phyloP scores from a whole-genome alignment of 345 rosid genomes.

The Cardamine resedifolia region DNA sequence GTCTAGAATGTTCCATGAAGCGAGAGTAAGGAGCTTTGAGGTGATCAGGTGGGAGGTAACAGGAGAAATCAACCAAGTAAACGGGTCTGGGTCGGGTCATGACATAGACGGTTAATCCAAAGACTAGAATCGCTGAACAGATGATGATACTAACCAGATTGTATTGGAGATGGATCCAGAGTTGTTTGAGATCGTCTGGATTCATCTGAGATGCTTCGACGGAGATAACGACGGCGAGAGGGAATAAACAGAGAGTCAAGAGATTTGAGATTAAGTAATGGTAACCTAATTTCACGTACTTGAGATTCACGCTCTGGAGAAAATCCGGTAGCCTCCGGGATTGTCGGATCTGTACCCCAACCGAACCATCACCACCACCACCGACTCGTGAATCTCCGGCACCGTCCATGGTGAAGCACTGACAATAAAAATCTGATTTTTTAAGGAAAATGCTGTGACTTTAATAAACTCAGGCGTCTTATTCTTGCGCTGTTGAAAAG shows the following conservation, averaged over 20 bases:
- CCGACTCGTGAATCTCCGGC: slow-evolving; percentile 24
- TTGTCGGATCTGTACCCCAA: slow-evolving; percentile 40
- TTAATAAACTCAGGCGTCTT: not conserved
- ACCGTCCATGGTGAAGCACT: slow-evolving; percentile 27
- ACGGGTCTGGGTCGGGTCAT: slow-evolving; percentile 48
- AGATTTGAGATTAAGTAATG: slow-evolving; percentile 46
- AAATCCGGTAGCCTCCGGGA: slow-evolving; percentile 42
- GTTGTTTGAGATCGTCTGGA: slow-evolving; percentile 40
- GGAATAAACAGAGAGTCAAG: slow-evolving; percentile 40
- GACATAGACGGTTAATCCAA: slow-evolving; percentile 43
- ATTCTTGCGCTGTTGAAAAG: slow-evolving; percentile 2
- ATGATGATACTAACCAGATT: slow-evolving; percentile 44
- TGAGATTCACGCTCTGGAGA: slow-evolving; percentile 49
- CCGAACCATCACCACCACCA: slow-evolving; percentile 27
- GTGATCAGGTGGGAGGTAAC: slow-evolving; percentile 44
- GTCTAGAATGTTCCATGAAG: slow-evolving; percentile 47
- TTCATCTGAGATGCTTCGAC: slow-evolving; percentile 35
- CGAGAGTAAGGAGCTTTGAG: slow-evolving; percentile 30
- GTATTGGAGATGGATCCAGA: slow-evolving; percentile 48
- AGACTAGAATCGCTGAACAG: slow-evolving; percentile 42
- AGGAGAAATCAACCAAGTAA: slow-evolving; percentile 48
- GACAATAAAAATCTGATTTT: not conserved
- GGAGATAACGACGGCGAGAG: slow-evolving; percentile 37
- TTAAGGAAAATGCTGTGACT: slow-evolving; percentile 7
- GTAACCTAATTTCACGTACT: slow-evolving; percentile 53